Conservation (phyloP, 192 early-diverging fungal species). For the Diversispora epigaea region DNA sequence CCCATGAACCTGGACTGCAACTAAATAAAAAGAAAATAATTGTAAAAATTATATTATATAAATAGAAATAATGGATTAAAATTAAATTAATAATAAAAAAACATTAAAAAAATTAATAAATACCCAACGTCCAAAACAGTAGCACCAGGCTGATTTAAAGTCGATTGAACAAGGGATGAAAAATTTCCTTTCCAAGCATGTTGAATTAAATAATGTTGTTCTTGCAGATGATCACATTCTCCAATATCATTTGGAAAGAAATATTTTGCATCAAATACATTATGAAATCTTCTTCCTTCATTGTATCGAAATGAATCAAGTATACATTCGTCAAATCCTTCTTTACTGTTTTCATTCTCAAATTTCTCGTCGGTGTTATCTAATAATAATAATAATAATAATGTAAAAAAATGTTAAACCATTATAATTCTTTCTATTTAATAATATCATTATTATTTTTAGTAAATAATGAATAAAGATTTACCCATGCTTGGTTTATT, state of each 20-base stretch:
- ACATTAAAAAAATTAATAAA: no score
- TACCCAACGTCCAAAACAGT: slow-evolving; percentile 27
- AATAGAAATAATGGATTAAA: background rate
- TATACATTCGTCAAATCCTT: background rate
- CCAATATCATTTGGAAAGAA: slow-evolving; percentile 49
- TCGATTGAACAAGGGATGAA: background rate
- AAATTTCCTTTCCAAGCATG: slow-evolving; percentile 11
- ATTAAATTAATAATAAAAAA: background rate
- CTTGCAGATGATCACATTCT: slow-evolving; percentile 40
- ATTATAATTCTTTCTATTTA: no score
- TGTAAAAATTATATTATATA: background rate
- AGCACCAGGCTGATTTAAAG: background rate
- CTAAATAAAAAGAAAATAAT: background rate
- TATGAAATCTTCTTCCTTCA: slow-evolving; percentile 43
- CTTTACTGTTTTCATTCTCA: background rate
- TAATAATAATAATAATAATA: background rate
- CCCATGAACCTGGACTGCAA: slow-evolving; percentile 42
- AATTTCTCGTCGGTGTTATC: background rate
- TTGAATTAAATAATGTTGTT: slow-evolving; percentile 7
- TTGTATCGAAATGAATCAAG: slow-evolving; percentile 11
- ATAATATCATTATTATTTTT: no score
- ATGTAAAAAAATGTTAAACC: background rate
- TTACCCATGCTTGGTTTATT: no score
- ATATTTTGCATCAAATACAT: slow-evolving; percentile 40
- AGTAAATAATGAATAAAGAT: no score